Base-by-base conservation (phyloP, 2,329 filamentous ascomycete genomes). In the Colletotrichum echinochloae region DNA sequence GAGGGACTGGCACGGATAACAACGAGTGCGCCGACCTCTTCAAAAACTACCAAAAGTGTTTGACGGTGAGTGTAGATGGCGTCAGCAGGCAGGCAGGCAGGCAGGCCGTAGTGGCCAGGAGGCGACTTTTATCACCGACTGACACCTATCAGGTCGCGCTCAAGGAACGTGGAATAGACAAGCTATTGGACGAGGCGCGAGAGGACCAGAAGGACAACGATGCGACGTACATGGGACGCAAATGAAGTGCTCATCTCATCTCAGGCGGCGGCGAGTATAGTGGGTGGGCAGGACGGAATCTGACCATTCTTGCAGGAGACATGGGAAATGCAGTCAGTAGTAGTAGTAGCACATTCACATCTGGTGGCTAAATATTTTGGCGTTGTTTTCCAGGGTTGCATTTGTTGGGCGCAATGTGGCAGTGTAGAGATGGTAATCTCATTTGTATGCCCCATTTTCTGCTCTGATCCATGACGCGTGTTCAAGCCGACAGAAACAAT, bases 171-270 rank as follows among this genome's bases (percentile, higher is more conserved):
- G 96, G 96, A 67, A 97, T 99, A 78, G 94, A 98, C 81, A 93
- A 92, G 76, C 93, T 98, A 86, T 85, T 99, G 14, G 93, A 95
- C 9, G 96, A 98, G 76, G 95, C 95, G 23, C 88, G 95, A 71
- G 94, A 96, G 74, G 93, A 95, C 77, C 95, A 94, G 76, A 93
- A 90, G 76, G 96, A 98, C 75, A 96, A 94, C 73, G 95, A 98
- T 79, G 84, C 89, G 14, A 80, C 81, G 48, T 77, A 84, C 26
- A 78, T 84, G 66, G 79, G 79, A n/a, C 78, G 81, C 44, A 84
- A 82, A 75, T 84, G 81, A 74, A 76, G 79, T 74, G 16, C 30
- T 44, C 30, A 26, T 18, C 48, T 26, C 9, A 12, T 18, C 48
- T 26, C 9, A 12, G 26, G 8, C 39, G 1, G 5, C 46, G 18